Conservation (phyloP, 1,284 basidiomycete species). For the Mycena sp. region DNA sequence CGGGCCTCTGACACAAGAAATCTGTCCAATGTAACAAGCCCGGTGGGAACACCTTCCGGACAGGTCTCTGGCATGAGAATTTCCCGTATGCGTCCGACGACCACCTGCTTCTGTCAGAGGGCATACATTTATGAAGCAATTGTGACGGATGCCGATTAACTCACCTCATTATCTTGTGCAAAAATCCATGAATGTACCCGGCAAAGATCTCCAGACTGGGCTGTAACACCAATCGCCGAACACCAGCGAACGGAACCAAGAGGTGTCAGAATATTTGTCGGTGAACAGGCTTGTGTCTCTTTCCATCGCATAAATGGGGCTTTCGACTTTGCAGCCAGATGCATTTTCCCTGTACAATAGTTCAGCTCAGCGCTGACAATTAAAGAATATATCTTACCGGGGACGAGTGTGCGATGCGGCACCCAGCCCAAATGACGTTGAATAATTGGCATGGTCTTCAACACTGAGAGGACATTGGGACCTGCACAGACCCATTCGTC, state of each 20-base stretch:
- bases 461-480: neutral
- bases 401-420: neutral
- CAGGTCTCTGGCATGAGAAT: neutral
- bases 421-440: slow-evolving; percentile 22
- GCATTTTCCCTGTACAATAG: neutral
- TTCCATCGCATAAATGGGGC: neutral
- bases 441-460: neutral
- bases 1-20: neutral
- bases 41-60: neutral
- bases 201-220: slow-evolving; percentile 9
- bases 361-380: no score
- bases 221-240: neutral
- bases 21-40: neutral
- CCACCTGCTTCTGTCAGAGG: neutral
- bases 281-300: neutral
- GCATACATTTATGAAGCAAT: no score
- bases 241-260: neutral
- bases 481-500: slow-evolving; percentile 7
- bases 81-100: slow-evolving; percentile 1
- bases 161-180: neutral
- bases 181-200: slow-evolving; percentile 3
- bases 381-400: neutral
- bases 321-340: neutral
- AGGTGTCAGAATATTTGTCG: neutral
- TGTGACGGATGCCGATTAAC: neutral